Base-by-base conservation (phyloP, 306 rosid species). In the Abrus pulchellus region DNA sequence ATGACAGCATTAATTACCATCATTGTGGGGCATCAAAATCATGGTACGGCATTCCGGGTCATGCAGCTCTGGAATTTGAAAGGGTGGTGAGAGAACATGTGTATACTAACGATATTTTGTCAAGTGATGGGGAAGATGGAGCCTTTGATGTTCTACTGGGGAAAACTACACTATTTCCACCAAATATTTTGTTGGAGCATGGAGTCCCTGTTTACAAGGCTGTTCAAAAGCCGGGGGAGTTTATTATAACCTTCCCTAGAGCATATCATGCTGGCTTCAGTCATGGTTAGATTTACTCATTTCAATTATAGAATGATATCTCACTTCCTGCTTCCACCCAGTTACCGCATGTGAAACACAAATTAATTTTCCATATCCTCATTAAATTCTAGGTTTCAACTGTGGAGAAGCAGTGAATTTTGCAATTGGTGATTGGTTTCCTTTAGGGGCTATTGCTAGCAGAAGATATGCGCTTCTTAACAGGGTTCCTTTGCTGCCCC, bases 331-430 rank as follows among this genome's bases (percentile, higher is more conserved):
- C 60, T 65, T 72, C 68, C 59, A 9, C 44, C 69, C 69, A 40
- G 75, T 53, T 61, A 74, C 40, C 20, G 20, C 63, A 33, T 68
- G 34, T 9, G 36, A 48, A 70, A 76, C 72, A 52, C 44, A 7
- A 11, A 11, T n/a, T 81, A 73, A 79, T 82, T 40, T 67, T 68
- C 28, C 11, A n/a, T 57, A 14, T 81, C 60, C 74, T 80, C 41
- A 38, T 60, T 83, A 65, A 44, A 81, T 60, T 86, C 9, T 79
- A 96, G 99, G 99, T 79, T 96, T 96, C 82, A 96, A 96, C 82
- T 93, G 98, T 74, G 99, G 99, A 33, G 99, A 96, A 84, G 99
- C 99, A 6, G 98, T 96, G 87, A 96, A 96, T 87, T 93, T 96
- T 81, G 99, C 99, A 27, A 81, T 92, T 79, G 94, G 97, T 33